Percentiles rank a stretch among this genome's conserved stretches.
Conservation (phyloP, 331 rosid genomes). For the Malus hybrid region DNA sequence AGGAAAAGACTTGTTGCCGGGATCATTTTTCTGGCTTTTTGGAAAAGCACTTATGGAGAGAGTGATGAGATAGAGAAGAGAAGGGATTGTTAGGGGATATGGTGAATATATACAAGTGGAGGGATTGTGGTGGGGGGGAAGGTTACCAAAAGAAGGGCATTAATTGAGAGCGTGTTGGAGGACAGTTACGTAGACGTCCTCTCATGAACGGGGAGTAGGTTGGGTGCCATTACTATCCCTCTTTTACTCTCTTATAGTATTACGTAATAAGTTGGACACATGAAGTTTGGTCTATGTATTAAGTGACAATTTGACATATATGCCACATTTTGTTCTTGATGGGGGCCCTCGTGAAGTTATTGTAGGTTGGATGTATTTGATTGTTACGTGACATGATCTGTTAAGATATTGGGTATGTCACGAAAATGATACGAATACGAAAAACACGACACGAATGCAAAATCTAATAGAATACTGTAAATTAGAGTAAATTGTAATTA, state of each 20-base stretch:
- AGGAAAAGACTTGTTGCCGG: constrained; percentile 24
- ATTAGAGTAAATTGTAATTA: too few species aligned
- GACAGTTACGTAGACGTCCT: constrained; percentile 39
- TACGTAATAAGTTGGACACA: background rate
- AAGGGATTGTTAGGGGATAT: background rate
- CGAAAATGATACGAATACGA: too few species aligned
- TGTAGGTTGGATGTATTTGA: too few species aligned
- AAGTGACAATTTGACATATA: background rate
- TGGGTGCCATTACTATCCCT: constrained; percentile 34
- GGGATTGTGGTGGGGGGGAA: background rate
- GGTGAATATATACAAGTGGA: constrained; percentile 13
- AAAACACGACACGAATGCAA: too few species aligned
- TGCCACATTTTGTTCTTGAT: too few species aligned
- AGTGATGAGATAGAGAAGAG: constrained; percentile 11
- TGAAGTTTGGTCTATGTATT: background rate
- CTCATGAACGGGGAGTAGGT: constrained; percentile 34
- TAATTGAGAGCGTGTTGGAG: constrained; percentile 42
- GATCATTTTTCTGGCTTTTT: constrained; percentile 23
- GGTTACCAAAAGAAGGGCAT: constrained; percentile 10
- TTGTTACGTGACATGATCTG: too few species aligned
- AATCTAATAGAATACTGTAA: too few species aligned
- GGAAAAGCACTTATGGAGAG: background rate
- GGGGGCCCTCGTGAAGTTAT: background rate
- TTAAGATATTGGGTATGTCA: too few species aligned
- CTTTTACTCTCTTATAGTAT: too few species aligned